Evolutionary conservation across 2,329 filamentous ascomycete genomes (phyloP).

Genomic region (Stagonosporopsis cucurbitacearum): DNA sequence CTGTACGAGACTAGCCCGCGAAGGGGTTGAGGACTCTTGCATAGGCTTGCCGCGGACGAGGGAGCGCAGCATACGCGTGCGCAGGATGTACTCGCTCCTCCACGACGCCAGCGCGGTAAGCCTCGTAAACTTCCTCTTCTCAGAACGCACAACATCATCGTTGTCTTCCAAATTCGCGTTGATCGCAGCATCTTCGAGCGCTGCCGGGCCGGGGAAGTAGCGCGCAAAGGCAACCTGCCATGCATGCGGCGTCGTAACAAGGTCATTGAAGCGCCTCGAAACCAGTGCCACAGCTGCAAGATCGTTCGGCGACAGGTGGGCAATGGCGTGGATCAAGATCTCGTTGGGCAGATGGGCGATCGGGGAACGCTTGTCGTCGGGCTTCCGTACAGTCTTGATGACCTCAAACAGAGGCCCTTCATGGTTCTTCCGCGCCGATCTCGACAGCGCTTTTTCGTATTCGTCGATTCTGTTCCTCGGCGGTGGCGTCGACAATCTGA

Average conservation of each 20-base stretch:
- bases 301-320: constrained; percentile 85
- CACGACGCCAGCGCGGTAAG: constrained; percentile 87
- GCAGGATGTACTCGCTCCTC: constrained; percentile 92
- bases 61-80: constrained; percentile 82
- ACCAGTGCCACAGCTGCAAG: constrained; percentile 83
- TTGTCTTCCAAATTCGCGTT: constrained; percentile 53
- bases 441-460: constrained; percentile 59
- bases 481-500: constrained; percentile 41
- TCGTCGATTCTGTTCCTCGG: constrained; percentile 60
- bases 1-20: constrained; percentile 63
- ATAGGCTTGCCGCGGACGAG: constrained; percentile 80
- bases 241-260: constrained; percentile 90
- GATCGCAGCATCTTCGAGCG: constrained; percentile 51
- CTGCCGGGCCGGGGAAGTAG: constrained; percentile 81
- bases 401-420: constrained; percentile 60
- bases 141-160: constrained; percentile 64
- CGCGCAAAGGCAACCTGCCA: constrained; percentile 93
- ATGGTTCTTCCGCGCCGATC: constrained; percentile 46
- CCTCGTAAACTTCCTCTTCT: constrained; percentile 80
- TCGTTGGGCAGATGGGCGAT: constrained; percentile 81
- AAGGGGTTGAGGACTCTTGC: constrained; percentile 61
- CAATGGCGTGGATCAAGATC: constrained; percentile 88
- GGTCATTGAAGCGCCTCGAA: constrained; percentile 81
- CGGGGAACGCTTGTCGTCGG: constrained; percentile 55
- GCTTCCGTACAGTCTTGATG: constrained; percentile 55